phyloP scores from a whole-genome alignment of 2,329 filamentous ascomycete genomes.

The Botryosphaeria dothidea region DNA sequence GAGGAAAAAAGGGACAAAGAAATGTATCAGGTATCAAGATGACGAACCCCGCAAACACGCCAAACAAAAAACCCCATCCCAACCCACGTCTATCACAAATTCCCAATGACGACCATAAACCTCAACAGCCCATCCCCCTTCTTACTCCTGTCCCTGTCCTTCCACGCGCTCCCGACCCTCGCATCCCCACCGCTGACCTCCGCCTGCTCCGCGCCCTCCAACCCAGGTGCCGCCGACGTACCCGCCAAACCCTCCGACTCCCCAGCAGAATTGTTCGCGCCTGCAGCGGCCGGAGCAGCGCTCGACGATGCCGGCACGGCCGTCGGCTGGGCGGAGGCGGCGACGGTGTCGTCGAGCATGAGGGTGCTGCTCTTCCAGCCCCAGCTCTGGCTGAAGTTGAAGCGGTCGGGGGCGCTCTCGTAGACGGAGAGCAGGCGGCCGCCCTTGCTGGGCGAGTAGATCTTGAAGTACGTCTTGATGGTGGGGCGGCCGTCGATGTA shows the following conservation, averaged over 20 bases:
- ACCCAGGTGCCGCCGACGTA: neutral
- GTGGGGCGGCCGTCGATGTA: constrained; percentile 59
- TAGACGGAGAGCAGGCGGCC: constrained; percentile 61
- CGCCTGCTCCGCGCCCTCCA: neutral
- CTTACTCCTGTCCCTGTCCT: constrained; percentile 25
- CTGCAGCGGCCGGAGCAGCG: too few relatives aligned
- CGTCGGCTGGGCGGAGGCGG: neutral
- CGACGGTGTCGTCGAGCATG: constrained; percentile 50
- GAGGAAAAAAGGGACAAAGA: too few relatives aligned
- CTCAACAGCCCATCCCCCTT: constrained; percentile 51
- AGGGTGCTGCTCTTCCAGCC: constrained; percentile 63
- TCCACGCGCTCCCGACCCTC: constrained; percentile 22
- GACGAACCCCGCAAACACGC: too few relatives aligned
- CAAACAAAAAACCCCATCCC: too few relatives aligned
- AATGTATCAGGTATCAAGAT: too few relatives aligned
- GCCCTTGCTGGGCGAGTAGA: constrained; percentile 60
- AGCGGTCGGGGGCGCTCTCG: constrained; percentile 58
- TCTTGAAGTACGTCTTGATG: constrained; percentile 64
- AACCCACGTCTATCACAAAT: constrained; percentile 33
- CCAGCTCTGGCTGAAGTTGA: constrained; percentile 63
- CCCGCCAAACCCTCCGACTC: too few relatives aligned
- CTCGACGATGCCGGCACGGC: too few relatives aligned
- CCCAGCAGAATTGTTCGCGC: too few relatives aligned
- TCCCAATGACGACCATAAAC: constrained; percentile 63
- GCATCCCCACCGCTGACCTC: neutral